Conservation (phyloP, 2,329 filamentous ascomycete species). For the Pestalotiopsis sp. region DNA sequence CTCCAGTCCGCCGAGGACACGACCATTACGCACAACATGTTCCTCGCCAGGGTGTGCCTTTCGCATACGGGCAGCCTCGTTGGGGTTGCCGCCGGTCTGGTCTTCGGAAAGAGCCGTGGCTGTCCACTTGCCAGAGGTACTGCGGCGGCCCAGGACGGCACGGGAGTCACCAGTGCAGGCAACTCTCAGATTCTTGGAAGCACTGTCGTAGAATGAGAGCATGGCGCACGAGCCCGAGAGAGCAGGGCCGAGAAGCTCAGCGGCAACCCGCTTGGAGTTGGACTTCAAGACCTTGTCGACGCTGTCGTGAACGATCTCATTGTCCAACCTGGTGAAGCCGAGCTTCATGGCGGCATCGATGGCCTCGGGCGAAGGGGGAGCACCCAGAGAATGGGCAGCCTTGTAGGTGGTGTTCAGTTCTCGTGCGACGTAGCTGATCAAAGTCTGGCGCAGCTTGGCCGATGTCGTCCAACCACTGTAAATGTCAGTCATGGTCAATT, state of each 20-base stretch:
- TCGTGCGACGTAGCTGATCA: conserved; percentile 89
- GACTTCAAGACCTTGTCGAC: conserved; percentile 88
- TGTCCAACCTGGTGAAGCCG: conserved; percentile 83
- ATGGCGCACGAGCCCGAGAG: conserved; percentile 96
- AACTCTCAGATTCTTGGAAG: conserved; percentile 83
- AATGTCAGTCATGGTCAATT: conserved; percentile 13
- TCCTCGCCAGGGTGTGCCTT: conserved; percentile 87
- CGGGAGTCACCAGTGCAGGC: conserved; percentile 97
- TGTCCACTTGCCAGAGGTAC: conserved; percentile 82
- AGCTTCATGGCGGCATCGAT: conserved; percentile 91
- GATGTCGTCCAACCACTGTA: conserved; percentile 94
- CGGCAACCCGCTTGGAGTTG: conserved; percentile 86
- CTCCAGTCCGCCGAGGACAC: conserved; percentile 88
- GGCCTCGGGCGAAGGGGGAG: conserved; percentile 72
- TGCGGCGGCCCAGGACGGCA: conserved; percentile 83
- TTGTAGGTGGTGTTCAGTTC: conserved; percentile 94
- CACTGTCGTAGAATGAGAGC: conserved; percentile 92
- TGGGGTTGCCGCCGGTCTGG: conserved; percentile 87
- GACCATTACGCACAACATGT: conserved; percentile 82
- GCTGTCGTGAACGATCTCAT: conserved; percentile 93
- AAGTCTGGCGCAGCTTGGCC: conserved; percentile 86
- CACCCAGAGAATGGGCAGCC: conserved; percentile 58
- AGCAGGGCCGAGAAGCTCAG: conserved; percentile 88
- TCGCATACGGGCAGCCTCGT: conserved; percentile 80
- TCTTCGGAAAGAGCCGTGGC: conserved; percentile 88